Base-by-base conservation (phyloP, 164 flowering plant genomes). In the Saururus chinensis region DNA sequence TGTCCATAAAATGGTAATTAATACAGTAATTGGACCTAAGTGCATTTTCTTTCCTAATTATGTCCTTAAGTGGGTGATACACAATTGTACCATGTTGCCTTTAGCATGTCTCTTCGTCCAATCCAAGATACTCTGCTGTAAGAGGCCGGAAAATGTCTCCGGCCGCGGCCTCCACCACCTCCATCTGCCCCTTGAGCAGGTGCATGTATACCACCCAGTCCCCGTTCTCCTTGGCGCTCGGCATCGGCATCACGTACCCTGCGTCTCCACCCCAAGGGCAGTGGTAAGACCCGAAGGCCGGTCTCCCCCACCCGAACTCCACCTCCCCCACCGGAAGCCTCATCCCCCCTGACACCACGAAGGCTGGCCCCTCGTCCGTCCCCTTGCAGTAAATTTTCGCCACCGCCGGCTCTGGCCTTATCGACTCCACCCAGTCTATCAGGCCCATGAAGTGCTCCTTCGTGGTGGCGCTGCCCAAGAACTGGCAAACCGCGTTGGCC, bases 201-300 rank as follows among this genome's bases (percentile, higher is more conserved):
- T 76, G 77, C 9, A 85, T 62, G 57, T 84, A 77, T 49, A 84
- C 82, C 19, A 82, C 84, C 63, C 86, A 77, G 19, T 79, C 72
- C 60, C 84, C 70, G 4, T 65, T 40, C 51, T 52, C 55, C 1
- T 42, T 52, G 1, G 68, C 67, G 48, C 74, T 78, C 45, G 77
- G 77, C 74, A 76, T 73, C 1, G 79, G 79, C 82, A 78, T 75
- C 57, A 76, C 82, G 23, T 69, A 75, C n/a, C 79, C 76, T 0
- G 75, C 53, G 5, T 68, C 64, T 1, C 77, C 75, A 0, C 70
- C 79, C 77, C 77, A 75, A 0, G 76, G 75, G n/a, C 73, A 73
- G 62, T 78, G 75, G 56, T 71, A 75, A 0, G 79, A 75, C 65
- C 75, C 75, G 11, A 78, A 62, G 4, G 37, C 37, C 14, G 75